Evolutionary conservation across 2,329 filamentous ascomycete genomes (phyloP), one percentile per base, ranked within the genome.

Genomic region (Verticillium klebahnii): DNA sequence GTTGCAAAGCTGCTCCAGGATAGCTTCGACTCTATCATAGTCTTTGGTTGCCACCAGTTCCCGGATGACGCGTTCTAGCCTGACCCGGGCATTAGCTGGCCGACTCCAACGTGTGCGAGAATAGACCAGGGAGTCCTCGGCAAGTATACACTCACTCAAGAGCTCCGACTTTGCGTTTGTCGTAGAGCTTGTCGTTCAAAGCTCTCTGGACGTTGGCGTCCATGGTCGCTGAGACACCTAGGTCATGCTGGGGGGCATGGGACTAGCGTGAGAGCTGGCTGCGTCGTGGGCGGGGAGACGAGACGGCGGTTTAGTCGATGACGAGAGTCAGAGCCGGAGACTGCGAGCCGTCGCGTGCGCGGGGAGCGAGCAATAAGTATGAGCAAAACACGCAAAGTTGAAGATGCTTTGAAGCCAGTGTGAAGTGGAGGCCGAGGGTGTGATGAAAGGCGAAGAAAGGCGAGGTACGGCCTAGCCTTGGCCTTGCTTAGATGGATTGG

Each of bases 171-270:
- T 99, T 99, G 74, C 96, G 88, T 82, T 96, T 97, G 74, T 99
- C 95, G 76, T 99, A 99, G 73, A 98, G 89, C 85, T 97, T 99
- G 80, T 99, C 95, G 74, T 96, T 96, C 73, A 99, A 83, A 68
- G 93, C 85, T 69, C 94, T 91, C 77, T 96, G 92, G 74, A 97
- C 92, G 73, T 88, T 89, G 72, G 86, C 82, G 81, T 98, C 94
- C 93, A 98, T 97, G 23, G 45, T 52, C 45, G 45, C 19, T 23
- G 19, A 19, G 19, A 52, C 19, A 23, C 45, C 11, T 52, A 52
- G 45, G 45, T 52, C 45, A 52, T 52, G 45, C 45, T 52, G 23
- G 45, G 19, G 45, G 12, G 45, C 3, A 52, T 52, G 45, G 19
- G 45, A 52, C 45, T 52, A 23, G 45, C 5, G n/a, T 19, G 7